These are phyloP conservation scores for Rhizomucor miehei DNA, from an alignment of 371 early-diverging fungal species.

Conservation along the genomic window DNA sequence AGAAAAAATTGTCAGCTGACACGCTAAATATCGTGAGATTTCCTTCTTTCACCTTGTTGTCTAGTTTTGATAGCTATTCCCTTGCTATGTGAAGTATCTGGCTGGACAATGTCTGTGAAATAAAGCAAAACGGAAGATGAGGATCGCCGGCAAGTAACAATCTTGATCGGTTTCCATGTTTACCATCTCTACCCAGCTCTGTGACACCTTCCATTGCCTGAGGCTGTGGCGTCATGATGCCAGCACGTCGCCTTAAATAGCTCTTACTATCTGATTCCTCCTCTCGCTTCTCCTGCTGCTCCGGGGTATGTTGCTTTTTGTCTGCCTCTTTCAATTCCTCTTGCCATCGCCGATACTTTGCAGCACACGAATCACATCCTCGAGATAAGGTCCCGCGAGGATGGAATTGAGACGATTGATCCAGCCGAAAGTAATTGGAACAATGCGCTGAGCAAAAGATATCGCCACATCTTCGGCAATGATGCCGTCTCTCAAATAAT, in stretches of 20 bases:
- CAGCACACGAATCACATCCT: constrained; percentile 42
- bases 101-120: constrained; percentile 37
- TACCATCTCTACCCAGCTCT: constrained; percentile 50
- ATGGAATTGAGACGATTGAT: constrained; percentile 40
- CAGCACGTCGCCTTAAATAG: constrained; percentile 22
- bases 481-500: constrained; percentile 49
- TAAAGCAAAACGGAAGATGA: constrained; percentile 1
- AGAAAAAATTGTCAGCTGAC: not conserved
- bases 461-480: constrained; percentile 50
- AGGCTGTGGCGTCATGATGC: constrained; percentile 48
- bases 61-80: constrained; percentile 7
- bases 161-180: not conserved
- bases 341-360: constrained; percentile 32
- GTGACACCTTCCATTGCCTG: constrained; percentile 50
- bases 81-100: constrained; percentile 9
- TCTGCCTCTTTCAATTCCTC: constrained; percentile 9
- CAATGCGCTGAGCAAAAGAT: constrained; percentile 49
- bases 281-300: constrained; percentile 3
- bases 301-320: constrained; percentile 1
- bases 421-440: constrained; percentile 45
- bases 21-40: too few species aligned
- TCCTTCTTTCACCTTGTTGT: not conserved
- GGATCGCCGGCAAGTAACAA: not conserved
- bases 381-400: constrained; percentile 33
- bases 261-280: not conserved